These are phyloP conservation scores for Hypsizygus ulmarius DNA, from an alignment of 1,284 basidiomycete species.

Conservation along the genomic window DNA sequence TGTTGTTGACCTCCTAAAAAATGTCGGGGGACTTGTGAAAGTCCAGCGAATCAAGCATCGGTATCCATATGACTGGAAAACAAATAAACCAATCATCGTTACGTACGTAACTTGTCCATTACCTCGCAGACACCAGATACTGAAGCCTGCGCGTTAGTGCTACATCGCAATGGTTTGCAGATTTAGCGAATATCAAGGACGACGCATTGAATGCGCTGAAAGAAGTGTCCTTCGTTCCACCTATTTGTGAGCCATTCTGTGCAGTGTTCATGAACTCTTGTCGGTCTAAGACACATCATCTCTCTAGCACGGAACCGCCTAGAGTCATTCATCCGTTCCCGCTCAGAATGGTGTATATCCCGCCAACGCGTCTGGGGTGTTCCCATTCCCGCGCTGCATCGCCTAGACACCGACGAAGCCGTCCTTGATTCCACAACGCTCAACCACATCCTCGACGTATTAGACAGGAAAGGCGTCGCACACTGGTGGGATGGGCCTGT, in stretches of 20 bases:
- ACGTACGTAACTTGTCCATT: slow-evolving; percentile 48
- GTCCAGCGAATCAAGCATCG: slow-evolving; percentile 79
- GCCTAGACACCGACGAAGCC: slow-evolving; percentile 60
- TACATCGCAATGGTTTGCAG: slow-evolving; percentile 98
- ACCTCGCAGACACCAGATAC: neutral
- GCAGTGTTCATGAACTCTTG: neutral
- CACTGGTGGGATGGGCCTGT: slow-evolving; percentile 93
- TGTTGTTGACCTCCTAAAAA: slow-evolving; percentile 63
- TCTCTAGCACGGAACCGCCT: slow-evolving; percentile 77
- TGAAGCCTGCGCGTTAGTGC: slow-evolving; percentile 52
- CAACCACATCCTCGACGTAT: slow-evolving; percentile 73
- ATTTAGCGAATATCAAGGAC: slow-evolving; percentile 82
- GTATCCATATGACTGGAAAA: slow-evolving; percentile 98
- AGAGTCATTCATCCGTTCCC: slow-evolving; percentile 79
- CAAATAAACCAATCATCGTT: slow-evolving; percentile 88
- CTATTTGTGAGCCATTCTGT: slow-evolving; percentile 54
- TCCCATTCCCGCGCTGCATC: slow-evolving; percentile 90
- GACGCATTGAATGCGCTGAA: slow-evolving; percentile 72
- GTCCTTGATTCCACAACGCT: slow-evolving; percentile 71
- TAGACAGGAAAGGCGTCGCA: slow-evolving; percentile 71
- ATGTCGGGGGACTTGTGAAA: slow-evolving; percentile 61
- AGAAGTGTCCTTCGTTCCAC: slow-evolving; percentile 77
- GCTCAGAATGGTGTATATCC: slow-evolving; percentile 99
- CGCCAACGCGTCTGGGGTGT: slow-evolving; percentile 98
- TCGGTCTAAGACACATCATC: slow-evolving; percentile 1